phyloP scores from a whole-genome alignment of 2,329 filamentous ascomycete species.

The Sporothrix humicola region DNA sequence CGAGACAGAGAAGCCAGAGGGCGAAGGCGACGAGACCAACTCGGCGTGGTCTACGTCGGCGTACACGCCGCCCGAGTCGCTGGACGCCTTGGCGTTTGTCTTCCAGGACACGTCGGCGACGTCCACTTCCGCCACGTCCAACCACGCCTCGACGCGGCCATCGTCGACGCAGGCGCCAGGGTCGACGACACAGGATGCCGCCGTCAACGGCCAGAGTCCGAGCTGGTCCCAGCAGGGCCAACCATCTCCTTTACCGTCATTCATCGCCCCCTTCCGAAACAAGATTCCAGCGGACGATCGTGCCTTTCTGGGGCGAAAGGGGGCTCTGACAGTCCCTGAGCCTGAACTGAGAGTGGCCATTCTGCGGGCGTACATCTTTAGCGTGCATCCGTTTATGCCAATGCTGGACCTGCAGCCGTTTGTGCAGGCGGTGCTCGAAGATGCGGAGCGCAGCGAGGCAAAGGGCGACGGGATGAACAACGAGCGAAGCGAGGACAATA shows the following conservation, averaged over 20 bases:
- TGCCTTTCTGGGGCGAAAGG: conserved; percentile 67
- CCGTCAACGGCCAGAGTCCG: not conserved
- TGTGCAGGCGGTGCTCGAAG: conserved; percentile 44
- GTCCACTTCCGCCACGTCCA: not conserved
- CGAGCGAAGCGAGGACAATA: not conserved
- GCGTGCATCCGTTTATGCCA: conserved; percentile 72
- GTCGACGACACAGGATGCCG: not conserved
- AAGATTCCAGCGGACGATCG: conserved; percentile 51
- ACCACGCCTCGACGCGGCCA: not conserved
- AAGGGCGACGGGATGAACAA: too few relatives aligned
- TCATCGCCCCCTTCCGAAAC: conserved; percentile 22
- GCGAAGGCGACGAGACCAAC: not conserved
- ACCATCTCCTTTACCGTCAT: not conserved
- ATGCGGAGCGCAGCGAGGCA: conserved; percentile 57
- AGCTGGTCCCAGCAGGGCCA: not conserved
- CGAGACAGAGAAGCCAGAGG: not conserved
- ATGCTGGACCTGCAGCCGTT: conserved; percentile 57
- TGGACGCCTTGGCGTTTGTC: conserved; percentile 13
- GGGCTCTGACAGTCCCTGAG: conserved; percentile 65
- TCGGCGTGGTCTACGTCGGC: conserved; percentile 3
- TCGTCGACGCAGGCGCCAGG: not conserved
- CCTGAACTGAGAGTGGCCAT: conserved; percentile 64
- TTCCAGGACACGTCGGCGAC: not conserved
- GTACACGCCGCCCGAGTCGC: conserved; percentile 10
- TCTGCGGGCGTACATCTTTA: conserved; percentile 46